phyloP scores from a whole-genome alignment of 1,284 basidiomycete genomes.

The Pisolithus thermaeus region DNA sequence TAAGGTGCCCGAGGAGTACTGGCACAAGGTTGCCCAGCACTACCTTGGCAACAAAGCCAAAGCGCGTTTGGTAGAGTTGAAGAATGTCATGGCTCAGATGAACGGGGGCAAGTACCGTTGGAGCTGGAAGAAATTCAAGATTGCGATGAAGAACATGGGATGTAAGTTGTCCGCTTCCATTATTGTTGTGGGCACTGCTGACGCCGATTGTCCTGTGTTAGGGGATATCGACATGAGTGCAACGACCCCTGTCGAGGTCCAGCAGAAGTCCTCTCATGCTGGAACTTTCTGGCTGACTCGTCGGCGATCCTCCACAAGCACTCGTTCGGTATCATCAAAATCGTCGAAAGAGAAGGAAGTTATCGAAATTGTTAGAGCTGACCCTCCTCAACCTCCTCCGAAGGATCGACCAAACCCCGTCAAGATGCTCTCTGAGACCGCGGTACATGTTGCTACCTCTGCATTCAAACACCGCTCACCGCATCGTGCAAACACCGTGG shows the following conservation, averaged over 20 bases:
- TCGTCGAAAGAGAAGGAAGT: slow-evolving; percentile 13
- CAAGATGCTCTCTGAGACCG: slow-evolving; percentile 27
- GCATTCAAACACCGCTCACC: slow-evolving; percentile 25
- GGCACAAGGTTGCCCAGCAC: slow-evolving; percentile 71
- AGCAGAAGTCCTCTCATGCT: slow-evolving; percentile 40
- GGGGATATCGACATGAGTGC: slow-evolving; percentile 54
- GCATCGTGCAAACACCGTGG: slow-evolving; percentile 27
- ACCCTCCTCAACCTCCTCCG: slow-evolving; percentile 18
- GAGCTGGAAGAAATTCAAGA: slow-evolving; percentile 74
- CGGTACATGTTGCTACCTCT: slow-evolving; percentile 21
- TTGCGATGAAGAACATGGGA: slow-evolving; percentile 71
- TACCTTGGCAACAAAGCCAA: slow-evolving; percentile 63
- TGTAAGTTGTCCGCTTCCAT: slow-evolving; percentile 46
- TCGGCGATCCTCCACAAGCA: slow-evolving; percentile 37
- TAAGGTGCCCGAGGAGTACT: slow-evolving; percentile 67
- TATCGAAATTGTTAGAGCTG: slow-evolving; percentile 19
- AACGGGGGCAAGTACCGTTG: slow-evolving; percentile 69
- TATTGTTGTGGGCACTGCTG: not conserved
- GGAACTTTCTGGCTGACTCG: slow-evolving; percentile 57
- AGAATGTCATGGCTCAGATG: slow-evolving; percentile 63
- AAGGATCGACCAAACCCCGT: slow-evolving; percentile 31
- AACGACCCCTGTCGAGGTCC: slow-evolving; percentile 57
- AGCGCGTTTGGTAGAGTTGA: slow-evolving; percentile 59
- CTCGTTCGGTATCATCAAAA: slow-evolving; percentile 6
- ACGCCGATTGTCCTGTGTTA: slow-evolving; percentile 21